These are phyloP conservation scores for Lactarius sp. DNA, from an alignment of 768 basidiomycete species.

Conservation along the genomic window DNA sequence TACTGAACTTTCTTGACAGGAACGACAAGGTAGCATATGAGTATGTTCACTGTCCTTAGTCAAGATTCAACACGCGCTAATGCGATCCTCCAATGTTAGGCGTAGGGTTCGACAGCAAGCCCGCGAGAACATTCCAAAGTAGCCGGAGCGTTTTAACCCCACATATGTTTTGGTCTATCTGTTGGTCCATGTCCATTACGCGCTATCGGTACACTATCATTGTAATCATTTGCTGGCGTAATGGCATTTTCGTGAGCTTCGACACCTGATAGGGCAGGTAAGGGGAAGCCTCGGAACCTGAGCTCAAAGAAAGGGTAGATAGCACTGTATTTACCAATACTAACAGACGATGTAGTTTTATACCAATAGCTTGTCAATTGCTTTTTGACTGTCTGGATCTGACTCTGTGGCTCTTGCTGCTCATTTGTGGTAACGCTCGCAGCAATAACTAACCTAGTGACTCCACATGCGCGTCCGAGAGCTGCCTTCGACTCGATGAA, in stretches of 20 bases:
- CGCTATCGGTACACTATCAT: slow-evolving; percentile 11
- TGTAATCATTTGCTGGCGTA: slow-evolving; percentile 15
- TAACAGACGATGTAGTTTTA: slow-evolving; percentile 25
- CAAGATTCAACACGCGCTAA: slow-evolving; percentile 2
- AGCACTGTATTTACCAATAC: neutral
- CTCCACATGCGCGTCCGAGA: slow-evolving; percentile 92
- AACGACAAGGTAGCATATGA: slow-evolving; percentile 94
- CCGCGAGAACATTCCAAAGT: slow-evolving; percentile 86
- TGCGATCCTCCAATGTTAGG: slow-evolving; percentile 36
- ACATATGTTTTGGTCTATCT: slow-evolving; percentile 15
- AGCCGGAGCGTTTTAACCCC: slow-evolving; percentile 24
- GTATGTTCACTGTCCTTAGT: slow-evolving; percentile 41
- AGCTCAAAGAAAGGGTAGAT: neutral
- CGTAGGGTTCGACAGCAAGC: slow-evolving; percentile 82
- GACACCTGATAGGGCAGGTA: neutral
- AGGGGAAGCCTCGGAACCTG: neutral
- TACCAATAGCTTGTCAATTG: slow-evolving; percentile 65
- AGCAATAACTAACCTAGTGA: slow-evolving; percentile 91
- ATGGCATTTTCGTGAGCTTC: slow-evolving; percentile 2
- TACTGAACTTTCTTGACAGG: slow-evolving; percentile 39
- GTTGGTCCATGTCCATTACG: slow-evolving; percentile 15
- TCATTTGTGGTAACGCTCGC: slow-evolving; percentile 97
- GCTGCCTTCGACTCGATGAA: slow-evolving; percentile 95
- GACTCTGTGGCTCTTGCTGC: slow-evolving; percentile 81
- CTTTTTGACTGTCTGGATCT: slow-evolving; percentile 83